Conservation (phyloP, 2,329 filamentous ascomycete genomes). For the Decorospora gaudefroyi region DNA sequence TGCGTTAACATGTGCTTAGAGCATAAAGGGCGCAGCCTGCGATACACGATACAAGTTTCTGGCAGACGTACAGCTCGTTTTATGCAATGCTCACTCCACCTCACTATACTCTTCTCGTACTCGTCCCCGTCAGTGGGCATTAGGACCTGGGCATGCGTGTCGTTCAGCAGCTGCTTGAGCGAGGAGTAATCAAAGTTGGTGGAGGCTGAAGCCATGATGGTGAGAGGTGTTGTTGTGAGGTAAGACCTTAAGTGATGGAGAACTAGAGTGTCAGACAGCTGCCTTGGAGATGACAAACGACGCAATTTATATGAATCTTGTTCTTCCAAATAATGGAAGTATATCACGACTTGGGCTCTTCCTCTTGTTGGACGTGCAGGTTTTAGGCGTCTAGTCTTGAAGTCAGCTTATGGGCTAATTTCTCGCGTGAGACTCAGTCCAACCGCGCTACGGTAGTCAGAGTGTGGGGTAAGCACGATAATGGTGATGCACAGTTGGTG, state of each 20-base stretch:
- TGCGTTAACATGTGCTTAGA: not conserved
- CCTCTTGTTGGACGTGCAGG: no score
- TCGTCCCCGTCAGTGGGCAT: slow-evolving; percentile 26
- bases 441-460: no score
- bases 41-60: not conserved
- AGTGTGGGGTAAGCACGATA: no score
- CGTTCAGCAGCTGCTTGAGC: slow-evolving; percentile 26
- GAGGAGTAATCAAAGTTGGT: slow-evolving; percentile 24
- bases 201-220: slow-evolving; percentile 15
- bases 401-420: no score
- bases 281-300: no score
- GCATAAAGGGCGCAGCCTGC: not conserved
- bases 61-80: slow-evolving; percentile 32
- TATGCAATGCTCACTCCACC: slow-evolving; percentile 38
- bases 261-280: no score
- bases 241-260: not conserved
- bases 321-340: no score
- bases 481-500: no score
- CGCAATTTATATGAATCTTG: no score
- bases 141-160: slow-evolving; percentile 27
- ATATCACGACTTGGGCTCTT: no score
- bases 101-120: slow-evolving; percentile 34
- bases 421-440: no score
- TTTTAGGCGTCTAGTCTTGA: no score
- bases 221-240: not conserved